Evolutionary conservation across 495 filamentous ascomycete species (phyloP).

Genomic region (Rusavskia elegans): DNA sequence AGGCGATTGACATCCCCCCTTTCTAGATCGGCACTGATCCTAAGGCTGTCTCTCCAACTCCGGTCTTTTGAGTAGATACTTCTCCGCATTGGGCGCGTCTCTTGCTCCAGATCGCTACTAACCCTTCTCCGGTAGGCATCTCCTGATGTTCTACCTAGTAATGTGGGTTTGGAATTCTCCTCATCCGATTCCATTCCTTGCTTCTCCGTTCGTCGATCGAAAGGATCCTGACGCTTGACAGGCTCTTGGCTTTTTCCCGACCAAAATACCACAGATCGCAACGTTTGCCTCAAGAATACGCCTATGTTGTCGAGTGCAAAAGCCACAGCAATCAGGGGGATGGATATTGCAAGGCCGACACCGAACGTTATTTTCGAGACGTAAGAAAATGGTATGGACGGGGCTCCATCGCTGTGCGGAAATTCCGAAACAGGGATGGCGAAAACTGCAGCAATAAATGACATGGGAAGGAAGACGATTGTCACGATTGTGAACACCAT

Average conservation of each 20-base stretch:
- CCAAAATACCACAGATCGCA: background rate
- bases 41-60: background rate
- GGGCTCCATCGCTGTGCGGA: constrained; percentile 16
- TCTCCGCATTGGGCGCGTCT: background rate
- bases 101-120: background rate
- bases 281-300: constrained; percentile 8
- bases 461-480: constrained; percentile 28
- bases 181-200: background rate
- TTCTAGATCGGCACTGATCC: constrained; percentile 1
- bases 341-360: constrained; percentile 48
- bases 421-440: constrained; percentile 48
- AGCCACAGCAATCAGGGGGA: constrained; percentile 43
- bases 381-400: constrained; percentile 32
- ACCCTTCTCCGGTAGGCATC: background rate
- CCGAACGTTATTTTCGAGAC: constrained; percentile 52
- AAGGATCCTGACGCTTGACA: background rate
- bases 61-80: background rate
- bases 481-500: constrained; percentile 26
- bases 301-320: constrained; percentile 42
- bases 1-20: background rate
- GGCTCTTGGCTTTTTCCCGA: background rate
- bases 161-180: background rate
- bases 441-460: constrained; percentile 40
- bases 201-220: background rate
- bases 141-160: background rate